Conservation (phyloP, 2,329 filamentous ascomycete genomes). For the Pseudomassariella vexata region DNA sequence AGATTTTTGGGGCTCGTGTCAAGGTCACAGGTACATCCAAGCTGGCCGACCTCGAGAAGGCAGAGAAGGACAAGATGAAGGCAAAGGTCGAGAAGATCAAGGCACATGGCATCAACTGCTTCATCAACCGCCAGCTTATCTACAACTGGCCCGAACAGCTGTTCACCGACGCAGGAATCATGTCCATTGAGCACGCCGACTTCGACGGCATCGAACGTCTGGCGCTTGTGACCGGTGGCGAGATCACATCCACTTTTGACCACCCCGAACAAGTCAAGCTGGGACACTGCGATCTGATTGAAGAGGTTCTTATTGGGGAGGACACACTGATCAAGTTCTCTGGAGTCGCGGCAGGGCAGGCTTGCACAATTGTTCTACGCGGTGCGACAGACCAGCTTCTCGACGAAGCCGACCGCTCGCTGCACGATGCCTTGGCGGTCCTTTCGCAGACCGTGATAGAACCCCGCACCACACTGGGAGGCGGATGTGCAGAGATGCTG, state of each 20-base stretch:
- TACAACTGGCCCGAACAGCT: slow-evolving; percentile 99
- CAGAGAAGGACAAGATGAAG: slow-evolving; percentile 99
- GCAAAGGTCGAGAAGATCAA: slow-evolving; percentile 99
- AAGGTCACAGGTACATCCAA: slow-evolving; percentile 96
- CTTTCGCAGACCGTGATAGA: slow-evolving; percentile 95
- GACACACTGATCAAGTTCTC: slow-evolving; percentile 97
- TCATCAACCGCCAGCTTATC: slow-evolving; percentile 98
- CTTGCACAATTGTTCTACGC: slow-evolving; percentile 93
- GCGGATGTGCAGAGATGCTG: slow-evolving; percentile 95
- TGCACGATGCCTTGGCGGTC: slow-evolving; percentile 94
- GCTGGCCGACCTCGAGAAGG: slow-evolving; percentile 96
- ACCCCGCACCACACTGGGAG: slow-evolving; percentile 87
- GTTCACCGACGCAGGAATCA: slow-evolving; percentile 94
- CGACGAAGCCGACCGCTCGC: slow-evolving; percentile 90
- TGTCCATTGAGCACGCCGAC: slow-evolving; percentile 98
- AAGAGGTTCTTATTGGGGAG: slow-evolving; percentile 97
- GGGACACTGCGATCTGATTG: slow-evolving; percentile 89
- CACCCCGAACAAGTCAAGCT: slow-evolving; percentile 97
- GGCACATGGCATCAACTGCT: slow-evolving; percentile 98
- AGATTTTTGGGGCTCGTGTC: slow-evolving; percentile 95
- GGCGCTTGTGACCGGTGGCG: slow-evolving; percentile 90
- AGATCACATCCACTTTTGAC: slow-evolving; percentile 97
- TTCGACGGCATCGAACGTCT: slow-evolving; percentile 96
- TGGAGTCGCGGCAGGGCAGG: slow-evolving; percentile 85
- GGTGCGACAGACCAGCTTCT: slow-evolving; percentile 95